phyloP scores from a whole-genome alignment of 345 rosid genomes.

The Eucalyptus cloeziana region DNA sequence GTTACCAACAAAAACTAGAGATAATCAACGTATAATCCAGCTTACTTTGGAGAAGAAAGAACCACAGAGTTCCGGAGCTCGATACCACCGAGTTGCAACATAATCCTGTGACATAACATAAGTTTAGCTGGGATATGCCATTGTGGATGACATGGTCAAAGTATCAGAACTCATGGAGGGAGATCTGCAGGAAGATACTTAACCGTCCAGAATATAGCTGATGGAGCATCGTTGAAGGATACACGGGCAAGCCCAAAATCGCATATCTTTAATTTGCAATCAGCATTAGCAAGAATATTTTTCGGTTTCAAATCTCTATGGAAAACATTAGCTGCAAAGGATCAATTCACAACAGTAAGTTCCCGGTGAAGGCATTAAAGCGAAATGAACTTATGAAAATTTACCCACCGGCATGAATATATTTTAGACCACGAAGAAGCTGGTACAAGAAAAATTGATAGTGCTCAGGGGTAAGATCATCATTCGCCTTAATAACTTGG shows the following conservation, averaged over 20 bases:
- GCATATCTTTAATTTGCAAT: slow-evolving; percentile 93
- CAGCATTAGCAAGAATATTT: slow-evolving; percentile 97
- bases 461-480: slow-evolving; percentile 91
- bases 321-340: slow-evolving; percentile 78
- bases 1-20: not conserved
- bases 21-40: not conserved
- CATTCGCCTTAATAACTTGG: slow-evolving; percentile 89
- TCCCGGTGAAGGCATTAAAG: not conserved
- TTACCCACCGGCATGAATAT: slow-evolving; percentile 71
- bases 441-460: slow-evolving; percentile 92
- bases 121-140: not conserved
- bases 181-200: slow-evolving; percentile 11
- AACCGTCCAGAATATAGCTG: slow-evolving; percentile 98
- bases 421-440: slow-evolving; percentile 96
- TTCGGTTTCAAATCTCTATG: slow-evolving; percentile 97
- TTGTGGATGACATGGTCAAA: not conserved
- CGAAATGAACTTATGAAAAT: not conserved
- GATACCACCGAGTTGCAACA: slow-evolving; percentile 99
- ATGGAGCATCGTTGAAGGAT: slow-evolving; percentile 89
- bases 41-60: slow-evolving; percentile 96
- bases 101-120: slow-evolving; percentile 46
- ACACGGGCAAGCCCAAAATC: slow-evolving; percentile 99
- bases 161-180: not conserved
- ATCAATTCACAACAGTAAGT: not conserved
- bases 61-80: slow-evolving; percentile 99